phyloP scores from a whole-genome alignment of 1,139 yeast genomes.

The Yamadazyma blattariae region DNA sequence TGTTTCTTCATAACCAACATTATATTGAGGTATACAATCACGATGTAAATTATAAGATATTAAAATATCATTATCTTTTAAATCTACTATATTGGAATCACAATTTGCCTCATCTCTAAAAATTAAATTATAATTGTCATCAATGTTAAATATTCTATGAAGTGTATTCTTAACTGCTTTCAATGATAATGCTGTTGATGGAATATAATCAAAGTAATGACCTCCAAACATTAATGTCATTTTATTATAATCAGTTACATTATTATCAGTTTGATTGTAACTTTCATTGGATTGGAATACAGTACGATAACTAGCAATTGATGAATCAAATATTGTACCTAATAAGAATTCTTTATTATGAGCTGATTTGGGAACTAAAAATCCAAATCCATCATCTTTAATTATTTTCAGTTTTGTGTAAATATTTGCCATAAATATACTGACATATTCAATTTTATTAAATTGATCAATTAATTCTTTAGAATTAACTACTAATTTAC shows the following conservation, averaged over 20 bases:
- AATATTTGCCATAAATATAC: conserved; percentile 60
- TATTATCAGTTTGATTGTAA: no score
- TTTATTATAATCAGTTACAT: conserved; percentile 43
- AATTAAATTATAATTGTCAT: conserved; percentile 31
- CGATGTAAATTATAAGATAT: conserved; percentile 33
- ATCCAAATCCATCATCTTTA: conserved; percentile 77
- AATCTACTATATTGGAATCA: conserved; percentile 21
- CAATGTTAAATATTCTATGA: conserved; percentile 46
- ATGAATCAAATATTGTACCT: conserved; percentile 91
- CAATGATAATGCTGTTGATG: conserved; percentile 43
- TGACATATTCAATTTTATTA: conserved; percentile 42
- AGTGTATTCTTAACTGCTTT: conserved; percentile 48
- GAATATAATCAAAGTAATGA: conserved; percentile 37
- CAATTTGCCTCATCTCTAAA: conserved; percentile 24
- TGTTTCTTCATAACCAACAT: conserved; percentile 64
- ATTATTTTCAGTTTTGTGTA: conserved; percentile 35
- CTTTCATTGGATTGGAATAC: not conserved
- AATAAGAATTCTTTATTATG: conserved; percentile 60
- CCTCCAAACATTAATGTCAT: conserved; percentile 93
- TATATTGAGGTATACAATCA: conserved; percentile 81
- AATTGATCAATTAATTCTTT: conserved; percentile 13
- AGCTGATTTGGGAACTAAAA: conserved; percentile 65
- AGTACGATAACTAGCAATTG: conserved; percentile 30
- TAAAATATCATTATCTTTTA: conserved; percentile 28
- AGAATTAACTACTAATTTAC: conserved; percentile 16